Base-by-base conservation (phyloP, 352 stramenopile genomes). In the Phytophthora ohioensis region DNA sequence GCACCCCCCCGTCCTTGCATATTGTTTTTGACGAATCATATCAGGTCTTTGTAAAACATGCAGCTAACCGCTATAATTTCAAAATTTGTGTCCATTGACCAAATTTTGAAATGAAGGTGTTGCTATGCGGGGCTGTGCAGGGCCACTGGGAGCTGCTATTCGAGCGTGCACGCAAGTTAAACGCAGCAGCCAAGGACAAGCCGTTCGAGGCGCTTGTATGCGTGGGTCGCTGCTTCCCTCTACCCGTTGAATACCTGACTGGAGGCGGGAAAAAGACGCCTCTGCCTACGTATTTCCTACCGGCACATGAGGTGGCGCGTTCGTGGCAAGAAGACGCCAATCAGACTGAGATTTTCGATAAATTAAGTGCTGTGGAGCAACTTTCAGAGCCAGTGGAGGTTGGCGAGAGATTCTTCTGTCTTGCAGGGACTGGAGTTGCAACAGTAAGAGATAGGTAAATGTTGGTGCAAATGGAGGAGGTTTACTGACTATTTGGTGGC, bases 81-180 rank as follows among this genome's bases (percentile, higher is more conserved):
- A 46, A 46, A 13, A 46, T n/a, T n/a, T 11, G 41, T 54, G n/a
- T 43, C 9, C 32, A 32, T 57, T 15, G 9, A 57, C 43, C 32
- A 39, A 31, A 68, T 27, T 27, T 27, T 27, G 21, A 57, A 27
- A 95, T 95, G 88, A 93, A 94, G 69, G 58, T 95, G 13, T 64
- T 95, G 81, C 79, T 95, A 2, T 89, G 88, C 57, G 88, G 88
- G 1, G 78, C 83, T 13, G 83, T 93, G 42, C 64, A 84, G 42
- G 79, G 72, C 41, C 71, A 87, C 12, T 95, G 88, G 88, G 52
- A 80, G 55, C 56, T 83, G 57, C 70, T 95, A 4, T 90, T 90
- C 38, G 82, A 92, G 57, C 88, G 88, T 62, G 81, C 79, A 49
- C 71, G 82, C 30, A 94, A 93, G 69, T 76, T 95, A 10, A 90